Conservation (phyloP, 1,284 basidiomycete genomes). For the Cutaneotrichosporon cutaneum region DNA sequence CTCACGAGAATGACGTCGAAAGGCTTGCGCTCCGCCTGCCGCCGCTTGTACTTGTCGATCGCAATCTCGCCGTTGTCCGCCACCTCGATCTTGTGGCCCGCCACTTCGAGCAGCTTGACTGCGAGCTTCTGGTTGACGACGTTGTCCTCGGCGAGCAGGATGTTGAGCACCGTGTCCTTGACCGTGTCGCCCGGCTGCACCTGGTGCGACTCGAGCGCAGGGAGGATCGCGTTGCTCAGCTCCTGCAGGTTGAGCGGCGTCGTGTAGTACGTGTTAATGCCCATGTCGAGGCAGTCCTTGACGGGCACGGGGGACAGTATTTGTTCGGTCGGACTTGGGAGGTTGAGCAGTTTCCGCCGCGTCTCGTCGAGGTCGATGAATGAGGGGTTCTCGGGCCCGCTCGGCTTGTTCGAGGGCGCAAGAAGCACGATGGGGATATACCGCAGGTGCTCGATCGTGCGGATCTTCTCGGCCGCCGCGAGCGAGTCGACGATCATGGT, state of each 20-base stretch:
- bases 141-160: conserved; percentile 97
- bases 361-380: conserved; percentile 50
- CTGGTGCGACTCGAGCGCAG: conserved; percentile 91
- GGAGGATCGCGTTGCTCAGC: conserved; percentile 85
- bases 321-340: conserved; percentile 45
- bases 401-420: conserved; percentile 58
- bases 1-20: conserved; percentile 83
- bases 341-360: conserved; percentile 44
- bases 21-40: conserved; percentile 56
- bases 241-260: conserved; percentile 87
- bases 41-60: conserved; percentile 50
- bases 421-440: conserved; percentile 98
- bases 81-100: conserved; percentile 93
- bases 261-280: conserved; percentile 59
- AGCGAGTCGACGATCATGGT: conserved; percentile 93
- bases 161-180: conserved; percentile 86
- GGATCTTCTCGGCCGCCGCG: conserved; percentile 74
- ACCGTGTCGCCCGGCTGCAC: conserved; percentile 71
- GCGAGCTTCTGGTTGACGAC: conserved; percentile 91
- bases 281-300: conserved; percentile 53
- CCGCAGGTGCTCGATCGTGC: conserved; percentile 89
- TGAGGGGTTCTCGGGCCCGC: conserved; percentile 42
- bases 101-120: conserved; percentile 94
- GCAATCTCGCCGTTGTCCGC: conserved; percentile 87
- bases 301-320: conserved; percentile 51